Percentiles rank a stretch among this genome's conserved stretches.
Evolutionary conservation across 805 yeast species (phyloP).

Genomic region (Candida xiaguanensis): DNA sequence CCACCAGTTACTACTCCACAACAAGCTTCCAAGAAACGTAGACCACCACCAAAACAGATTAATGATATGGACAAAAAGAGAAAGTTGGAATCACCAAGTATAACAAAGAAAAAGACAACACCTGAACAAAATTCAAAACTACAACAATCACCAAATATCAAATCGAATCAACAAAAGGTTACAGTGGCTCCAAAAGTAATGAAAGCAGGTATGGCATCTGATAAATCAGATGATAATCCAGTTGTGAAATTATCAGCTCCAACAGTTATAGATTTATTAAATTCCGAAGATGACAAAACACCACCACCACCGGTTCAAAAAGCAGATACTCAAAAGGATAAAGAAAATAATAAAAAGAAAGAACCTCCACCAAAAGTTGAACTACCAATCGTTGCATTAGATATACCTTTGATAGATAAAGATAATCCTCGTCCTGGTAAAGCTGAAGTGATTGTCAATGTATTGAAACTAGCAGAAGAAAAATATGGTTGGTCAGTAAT

Average conservation of each 20-base stretch:
- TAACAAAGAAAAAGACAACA: conserved; percentile 16
- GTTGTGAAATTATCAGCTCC: conserved; percentile 19
- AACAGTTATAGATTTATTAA: conserved; percentile 16
- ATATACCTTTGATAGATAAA: conserved; percentile 48
- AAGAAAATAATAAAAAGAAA: conserved; percentile 15
- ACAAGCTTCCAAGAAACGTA: conserved; percentile 12
- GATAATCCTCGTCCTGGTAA: conserved; percentile 52
- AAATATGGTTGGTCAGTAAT: conserved; percentile 76
- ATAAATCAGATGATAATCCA: conserved; percentile 13
- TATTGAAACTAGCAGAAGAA: conserved; percentile 71
- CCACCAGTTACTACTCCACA: conserved; percentile 9
- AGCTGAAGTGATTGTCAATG: conserved; percentile 66
- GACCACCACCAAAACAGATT: conserved; percentile 12
- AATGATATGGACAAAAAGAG: neutral
- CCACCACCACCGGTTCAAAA: conserved; percentile 12
- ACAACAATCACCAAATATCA: conserved; percentile 5
- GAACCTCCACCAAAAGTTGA: conserved; percentile 13
- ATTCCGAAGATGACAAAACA: conserved; percentile 11
- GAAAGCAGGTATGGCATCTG: conserved; percentile 17
- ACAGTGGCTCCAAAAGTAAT: conserved; percentile 8
- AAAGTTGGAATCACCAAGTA: conserved; percentile 4
- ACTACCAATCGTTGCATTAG: conserved; percentile 51
- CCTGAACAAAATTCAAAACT: conserved; percentile 9
- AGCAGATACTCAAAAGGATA: conserved; percentile 11
- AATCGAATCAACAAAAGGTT: conserved; percentile 5